Base-by-base conservation (phyloP, 495 filamentous ascomycete genomes). In the Tuber brumale region DNA sequence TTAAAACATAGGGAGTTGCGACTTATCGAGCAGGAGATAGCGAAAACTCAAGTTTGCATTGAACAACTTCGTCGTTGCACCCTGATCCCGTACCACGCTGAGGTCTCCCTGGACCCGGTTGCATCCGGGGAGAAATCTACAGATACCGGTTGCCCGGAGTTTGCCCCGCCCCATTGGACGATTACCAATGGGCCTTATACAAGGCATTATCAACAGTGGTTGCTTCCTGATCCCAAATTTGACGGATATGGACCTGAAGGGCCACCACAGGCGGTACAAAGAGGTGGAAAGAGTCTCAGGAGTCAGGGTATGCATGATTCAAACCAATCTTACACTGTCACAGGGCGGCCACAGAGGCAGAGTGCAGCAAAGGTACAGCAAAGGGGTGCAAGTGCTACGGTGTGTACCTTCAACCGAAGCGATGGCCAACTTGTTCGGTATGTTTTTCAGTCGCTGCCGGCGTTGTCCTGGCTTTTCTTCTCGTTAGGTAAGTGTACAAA, bases 1-100 rank as follows among this genome's bases (percentile, higher is more conserved):
- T 85, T 97, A 79, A 99, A 97, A 86, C 95, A 99, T 83, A 89
- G 94, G 78, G 95, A 99, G 85, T 85, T 97, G 41, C 92, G 94
- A 23, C 87, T 97, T 75, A 97, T 99, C 84, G 93, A 98, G 83
- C 94, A 97, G 84, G 94, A 98, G 84, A 89, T 98, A 76, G 94
- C 93, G 79, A 97, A 97, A 86, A 97, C 94, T 80, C 94, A 97
- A 86, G 86, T 94, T 79, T 92, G 94, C n/a, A 88, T 97, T 78
- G 95, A 99, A 85, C 95, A 98, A 84, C 88, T 99, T 70, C 92
- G 95, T 75, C 91, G 95, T 73, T 97, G 94, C 82, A 89, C 93
- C 79, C 86, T 97, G 80, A 93, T 97, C 72, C 95, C 95, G 9
- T 97, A 92, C 84, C 80, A 81, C 37, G 81, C 80, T 51, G 76